Evolutionary conservation across 140 eudicot genomes (phyloP).

Genomic region (Cichorium intybus): DNA sequence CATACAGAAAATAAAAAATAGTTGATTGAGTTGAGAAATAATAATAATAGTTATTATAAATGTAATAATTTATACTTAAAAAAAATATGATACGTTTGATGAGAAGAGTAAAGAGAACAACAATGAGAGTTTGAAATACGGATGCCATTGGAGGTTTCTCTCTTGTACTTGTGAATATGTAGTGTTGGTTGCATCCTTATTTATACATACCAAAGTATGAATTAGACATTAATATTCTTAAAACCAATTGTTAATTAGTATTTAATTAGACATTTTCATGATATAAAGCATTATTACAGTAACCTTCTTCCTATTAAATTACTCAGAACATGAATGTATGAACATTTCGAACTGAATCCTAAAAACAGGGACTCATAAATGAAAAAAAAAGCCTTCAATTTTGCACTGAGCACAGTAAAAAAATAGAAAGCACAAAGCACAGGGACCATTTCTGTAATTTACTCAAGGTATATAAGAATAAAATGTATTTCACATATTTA

Average conservation of each 20-base stretch:
- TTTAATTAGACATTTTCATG: too few species aligned
- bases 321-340: background rate
- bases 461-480: too few species aligned
- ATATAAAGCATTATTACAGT: background rate
- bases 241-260: background rate
- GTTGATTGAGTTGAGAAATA: too few species aligned
- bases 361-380: too few species aligned
- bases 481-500: too few species aligned
- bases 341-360: too few species aligned
- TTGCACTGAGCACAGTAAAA: too few species aligned
- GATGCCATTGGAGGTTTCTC: slow-evolving; percentile 4
- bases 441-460: too few species aligned
- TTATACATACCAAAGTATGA: background rate
- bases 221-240: background rate
- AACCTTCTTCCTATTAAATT: background rate
- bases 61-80: background rate
- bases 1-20: too few species aligned
- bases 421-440: too few species aligned
- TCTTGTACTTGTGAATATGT: background rate
- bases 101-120: background rate
- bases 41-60: background rate
- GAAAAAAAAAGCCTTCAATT: too few species aligned
- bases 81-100: background rate
- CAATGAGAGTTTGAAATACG: background rate
- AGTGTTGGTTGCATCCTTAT: background rate